Base-by-base conservation (phyloP, 2,329 filamentous ascomycete genomes). In the Ilyonectria destructans region DNA sequence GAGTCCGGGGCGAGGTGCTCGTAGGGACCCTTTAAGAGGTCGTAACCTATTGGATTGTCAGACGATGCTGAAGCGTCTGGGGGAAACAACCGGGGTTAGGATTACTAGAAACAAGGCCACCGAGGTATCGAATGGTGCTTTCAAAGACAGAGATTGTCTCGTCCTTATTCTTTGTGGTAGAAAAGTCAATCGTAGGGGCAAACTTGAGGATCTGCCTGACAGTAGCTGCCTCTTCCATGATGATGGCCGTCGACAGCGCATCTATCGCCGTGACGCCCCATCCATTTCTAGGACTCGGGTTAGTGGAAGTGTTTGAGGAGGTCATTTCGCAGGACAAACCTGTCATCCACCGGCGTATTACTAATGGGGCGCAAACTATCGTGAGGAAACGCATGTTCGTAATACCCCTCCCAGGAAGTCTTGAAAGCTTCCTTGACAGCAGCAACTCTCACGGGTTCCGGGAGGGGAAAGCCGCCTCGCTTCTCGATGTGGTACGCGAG, bases 61-160 rank as follows among this genome's bases (percentile, higher is more conserved):
- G 9, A n/a, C 23, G 37, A 33, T 5, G 15, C 9, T 13, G 10
- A 13, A 17, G 17, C 12, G 13, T 17, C 37, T n/a, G n/a, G n/a
- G n/a, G n/a, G n/a, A 40, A 40, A 40, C 17, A 6, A 17, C 13
- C 17, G 17, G 37, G 8, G 12, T 74, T n/a, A n/a, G n/a, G n/a
- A n/a, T 21, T 71, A 88, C 91, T 93, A 2, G 94, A 93, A 9
- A 97, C 78, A 75, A 97, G 85, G 17, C 94, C 95, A 9, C 89
- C 95, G 1, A 97, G 83, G 75, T 97, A 97, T 31, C 95, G 91
- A 76, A 97, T 97, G 0, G 93, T 97, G 0, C 93, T 97, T 81
- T 97, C 95, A 75, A 97, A 97, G 8, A 97, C 81, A 40, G 92
- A 96, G 56, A 97, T 90, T n/a, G n/a, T n/a, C n/a, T n/a, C n/a